Evolutionary conservation across 257 asterid genomes (phyloP), one percentile per base, ranked within the genome.

Genomic region (Craterostigma plantagineum): DNA sequence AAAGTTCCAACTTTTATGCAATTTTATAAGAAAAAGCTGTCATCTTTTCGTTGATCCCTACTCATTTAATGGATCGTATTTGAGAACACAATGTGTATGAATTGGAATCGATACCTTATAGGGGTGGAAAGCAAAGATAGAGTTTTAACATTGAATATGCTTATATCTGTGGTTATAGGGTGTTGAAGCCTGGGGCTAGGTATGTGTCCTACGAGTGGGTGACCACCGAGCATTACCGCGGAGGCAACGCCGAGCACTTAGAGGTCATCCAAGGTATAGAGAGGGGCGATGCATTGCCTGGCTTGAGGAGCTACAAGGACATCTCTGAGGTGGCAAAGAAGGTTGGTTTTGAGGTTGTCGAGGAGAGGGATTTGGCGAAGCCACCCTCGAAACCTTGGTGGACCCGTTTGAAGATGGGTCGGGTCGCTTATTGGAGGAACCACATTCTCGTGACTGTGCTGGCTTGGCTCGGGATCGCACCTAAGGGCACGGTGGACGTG

Each of bases 341-440:
- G 15, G 91, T 80, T 0, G 93, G 93, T 14, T 80, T 80, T 35
- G 91, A 80, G 30, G 75, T 80, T 13, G 60, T 79, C 6, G 1
- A 67, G 46, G 93, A 79, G 60, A 59, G 40, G 61, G 93, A 76
- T 42, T 57, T 79, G 49, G 81, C 90, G 0, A 76, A 68, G 37
- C 93, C 91, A 0, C 91, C 91, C 1, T 37, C 84, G 0, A 54
- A 59, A 1, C 80, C 93, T 8, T 81, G 93, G 93, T 81, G 93
- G 93, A 66, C 69, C 18, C 72, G 93, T 57, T 59, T 76, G 46
- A 81, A 77, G 42, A 81, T 81, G 91, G 91, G 93, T 4, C 45
- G 91, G 51, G 35, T 81, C 38, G 82, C 93, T 0, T 81, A 76
- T 41, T 81, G 91, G 86, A 77, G 91, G 73, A 81, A 81, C 73